Percentiles rank a stretch among this genome's conserved stretches.
These are phyloP conservation scores for Eleusine indica DNA, from an alignment of 176 grass and related monocot species.

Conservation along the genomic window DNA sequence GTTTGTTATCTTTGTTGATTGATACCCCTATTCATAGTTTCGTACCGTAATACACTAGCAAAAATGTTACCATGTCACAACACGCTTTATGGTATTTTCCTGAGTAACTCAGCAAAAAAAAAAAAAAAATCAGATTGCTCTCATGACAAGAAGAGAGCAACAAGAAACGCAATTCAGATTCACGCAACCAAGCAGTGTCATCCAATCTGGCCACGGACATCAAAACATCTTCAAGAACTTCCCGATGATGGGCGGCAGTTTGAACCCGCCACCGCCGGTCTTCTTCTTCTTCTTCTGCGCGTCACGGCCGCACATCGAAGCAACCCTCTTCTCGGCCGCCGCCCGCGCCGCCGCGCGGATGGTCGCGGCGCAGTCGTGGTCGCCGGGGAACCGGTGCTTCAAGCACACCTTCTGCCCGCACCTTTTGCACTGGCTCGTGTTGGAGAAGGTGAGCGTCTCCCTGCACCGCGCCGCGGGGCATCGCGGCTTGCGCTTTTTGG, in stretches of 20 bases:
- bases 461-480: constrained; percentile 76
- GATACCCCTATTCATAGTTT: no score
- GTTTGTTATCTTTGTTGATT: no score
- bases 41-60: no score
- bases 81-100: no score
- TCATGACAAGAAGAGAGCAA: no score
- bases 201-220: neutral
- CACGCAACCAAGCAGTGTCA: no score
- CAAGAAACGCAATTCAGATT: no score
- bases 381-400: constrained; percentile 65
- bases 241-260: neutral
- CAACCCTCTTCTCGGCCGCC: constrained; percentile 24
- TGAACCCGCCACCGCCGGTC: neutral
- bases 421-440: constrained; percentile 47
- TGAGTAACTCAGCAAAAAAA: no score
- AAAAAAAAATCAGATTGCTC: no score
- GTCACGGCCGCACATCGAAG: constrained; percentile 28
- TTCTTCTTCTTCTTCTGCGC: constrained; percentile 6
- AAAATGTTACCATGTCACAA: no score
- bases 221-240: constrained; percentile 36
- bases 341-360: neutral
- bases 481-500: constrained; percentile 58
- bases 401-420: constrained; percentile 65
- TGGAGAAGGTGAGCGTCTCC: constrained; percentile 79
- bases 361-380: constrained; percentile 46